These are phyloP conservation scores for Priceomyces fermenticarens DNA, from an alignment of 805 yeast species.

Conservation along the genomic window DNA sequence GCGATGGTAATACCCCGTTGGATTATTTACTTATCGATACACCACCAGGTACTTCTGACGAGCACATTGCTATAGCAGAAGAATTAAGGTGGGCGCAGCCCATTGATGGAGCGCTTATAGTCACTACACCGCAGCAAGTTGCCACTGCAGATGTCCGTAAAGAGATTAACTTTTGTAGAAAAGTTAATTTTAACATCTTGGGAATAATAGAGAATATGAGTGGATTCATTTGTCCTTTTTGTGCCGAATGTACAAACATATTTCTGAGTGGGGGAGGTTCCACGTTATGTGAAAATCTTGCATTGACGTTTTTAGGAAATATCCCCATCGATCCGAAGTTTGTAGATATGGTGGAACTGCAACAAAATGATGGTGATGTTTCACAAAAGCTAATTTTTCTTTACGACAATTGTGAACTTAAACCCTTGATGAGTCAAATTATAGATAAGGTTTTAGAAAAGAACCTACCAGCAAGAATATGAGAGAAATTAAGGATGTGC, in stretches of 20 bases:
- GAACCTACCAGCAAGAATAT: slow-evolving; percentile 25
- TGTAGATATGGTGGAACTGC: slow-evolving; percentile 80
- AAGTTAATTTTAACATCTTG: slow-evolving; percentile 73
- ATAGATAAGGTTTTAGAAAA: slow-evolving; percentile 32
- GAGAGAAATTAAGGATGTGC: too few relatives aligned
- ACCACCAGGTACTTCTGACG: slow-evolving; percentile 99
- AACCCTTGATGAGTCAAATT: slow-evolving; percentile 35
- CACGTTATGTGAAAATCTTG: slow-evolving; percentile 57
- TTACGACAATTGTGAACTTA: slow-evolving; percentile 33
- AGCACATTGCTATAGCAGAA: slow-evolving; percentile 95
- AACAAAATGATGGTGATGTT: slow-evolving; percentile 30
- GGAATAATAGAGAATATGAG: slow-evolving; percentile 97
- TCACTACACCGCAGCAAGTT: slow-evolving; percentile 93
- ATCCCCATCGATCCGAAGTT: slow-evolving; percentile 93
- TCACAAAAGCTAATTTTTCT: slow-evolving; percentile 25
- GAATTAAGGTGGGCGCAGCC: slow-evolving; percentile 69
- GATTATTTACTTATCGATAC: slow-evolving; percentile 87
- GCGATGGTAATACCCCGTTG: slow-evolving; percentile 46
- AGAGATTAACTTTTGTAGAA: slow-evolving; percentile 87
- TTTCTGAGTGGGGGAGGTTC: slow-evolving; percentile 94
- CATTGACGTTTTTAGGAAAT: slow-evolving; percentile 72
- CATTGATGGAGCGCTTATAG: slow-evolving; percentile 86
- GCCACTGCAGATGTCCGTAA: slow-evolving; percentile 93
- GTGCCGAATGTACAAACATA: slow-evolving; percentile 88
- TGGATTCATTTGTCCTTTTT: slow-evolving; percentile 92